Percentiles rank a stretch among this genome's conserved stretches.
phyloP scores from a whole-genome alignment of 441 rosid species.

The Erodium moschatum region DNA sequence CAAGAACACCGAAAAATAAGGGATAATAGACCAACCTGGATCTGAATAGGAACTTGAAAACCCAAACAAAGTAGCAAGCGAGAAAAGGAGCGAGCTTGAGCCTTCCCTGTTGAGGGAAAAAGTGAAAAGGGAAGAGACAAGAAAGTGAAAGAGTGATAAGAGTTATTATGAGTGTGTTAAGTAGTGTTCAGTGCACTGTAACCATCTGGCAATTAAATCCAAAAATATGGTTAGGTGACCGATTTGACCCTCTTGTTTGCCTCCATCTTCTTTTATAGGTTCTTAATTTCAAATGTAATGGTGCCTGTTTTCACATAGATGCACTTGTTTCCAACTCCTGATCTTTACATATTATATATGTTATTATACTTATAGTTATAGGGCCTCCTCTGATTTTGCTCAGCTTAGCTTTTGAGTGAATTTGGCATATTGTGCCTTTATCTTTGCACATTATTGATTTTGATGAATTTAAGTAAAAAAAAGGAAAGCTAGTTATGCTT shows the following conservation, averaged over 20 bases:
- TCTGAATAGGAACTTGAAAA: conserved; percentile 23
- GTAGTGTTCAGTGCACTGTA: not conserved
- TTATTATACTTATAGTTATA: no score
- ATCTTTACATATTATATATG: no score
- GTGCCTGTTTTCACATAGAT: no score
- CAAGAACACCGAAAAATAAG: not conserved
- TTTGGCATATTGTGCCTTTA: no score
- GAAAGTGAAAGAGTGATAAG: conserved; percentile 8
- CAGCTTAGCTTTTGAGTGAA: no score
- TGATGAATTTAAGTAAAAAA: no score
- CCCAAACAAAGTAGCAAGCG: not conserved
- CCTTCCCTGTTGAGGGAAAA: not conserved
- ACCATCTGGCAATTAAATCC: not conserved
- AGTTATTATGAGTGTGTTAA: not conserved
- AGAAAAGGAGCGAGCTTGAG: conserved; percentile 14
- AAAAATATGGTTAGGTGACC: conserved; percentile 12
- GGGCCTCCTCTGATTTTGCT: no score
- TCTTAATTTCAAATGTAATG: not conserved
- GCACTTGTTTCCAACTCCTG: no score
- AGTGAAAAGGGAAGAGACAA: not conserved
- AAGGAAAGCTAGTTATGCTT: no score
- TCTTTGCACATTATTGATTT: no score
- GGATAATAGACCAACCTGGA: conserved; percentile 38
- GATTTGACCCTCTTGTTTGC: conserved; percentile 30
- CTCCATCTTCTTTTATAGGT: not conserved